A percentile compares a stretch with the other conserved stretches of the same genome.
phyloP scores from a whole-genome alignment of 768 basidiomycete species.

The Pholiota molesta region DNA sequence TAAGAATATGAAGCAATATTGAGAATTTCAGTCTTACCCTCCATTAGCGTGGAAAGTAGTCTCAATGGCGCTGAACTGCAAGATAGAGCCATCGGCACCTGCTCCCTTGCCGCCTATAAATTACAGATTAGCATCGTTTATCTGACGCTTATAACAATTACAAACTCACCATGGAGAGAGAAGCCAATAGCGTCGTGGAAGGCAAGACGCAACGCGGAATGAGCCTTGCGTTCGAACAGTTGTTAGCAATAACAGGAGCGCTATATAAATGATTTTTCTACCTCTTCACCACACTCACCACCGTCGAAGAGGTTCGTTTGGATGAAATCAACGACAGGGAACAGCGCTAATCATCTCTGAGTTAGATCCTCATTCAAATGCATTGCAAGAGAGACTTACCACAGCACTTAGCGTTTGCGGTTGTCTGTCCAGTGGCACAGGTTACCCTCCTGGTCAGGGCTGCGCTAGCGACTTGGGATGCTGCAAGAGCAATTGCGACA shows the following conservation, averaged over 20 bases:
- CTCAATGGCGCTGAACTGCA: conserved; percentile 27
- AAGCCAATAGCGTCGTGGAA: conserved; percentile 24
- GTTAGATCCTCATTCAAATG: neutral
- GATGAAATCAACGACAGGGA: conserved; percentile 28
- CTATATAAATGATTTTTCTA: conserved; percentile 15
- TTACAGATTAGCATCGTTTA: neutral
- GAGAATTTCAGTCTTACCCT: conserved; percentile 17
- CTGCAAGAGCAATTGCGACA: conserved; percentile 14
- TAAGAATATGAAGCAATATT: neutral
- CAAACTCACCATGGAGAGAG: conserved; percentile 21
- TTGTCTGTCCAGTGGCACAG: conserved; percentile 24
- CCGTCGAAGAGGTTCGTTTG: conserved; percentile 34
- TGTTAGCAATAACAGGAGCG: neutral
- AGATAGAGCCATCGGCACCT: conserved; percentile 32
- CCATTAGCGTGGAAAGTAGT: conserved; percentile 21
- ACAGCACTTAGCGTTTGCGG: conserved; percentile 21
- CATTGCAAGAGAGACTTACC: conserved; percentile 7
- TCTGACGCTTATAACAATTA: neutral
- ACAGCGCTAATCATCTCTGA: conserved; percentile 7
- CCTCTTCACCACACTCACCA: conserved; percentile 35
- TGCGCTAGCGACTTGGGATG: conserved; percentile 12
- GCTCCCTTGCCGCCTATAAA: conserved; percentile 22
- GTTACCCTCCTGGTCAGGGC: conserved; percentile 25
- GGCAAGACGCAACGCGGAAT: conserved; percentile 21
- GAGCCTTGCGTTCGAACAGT: conserved; percentile 1